phyloP scores from a whole-genome alignment of 23 red algal genomes.

The Pyropia yezoensis region DNA sequence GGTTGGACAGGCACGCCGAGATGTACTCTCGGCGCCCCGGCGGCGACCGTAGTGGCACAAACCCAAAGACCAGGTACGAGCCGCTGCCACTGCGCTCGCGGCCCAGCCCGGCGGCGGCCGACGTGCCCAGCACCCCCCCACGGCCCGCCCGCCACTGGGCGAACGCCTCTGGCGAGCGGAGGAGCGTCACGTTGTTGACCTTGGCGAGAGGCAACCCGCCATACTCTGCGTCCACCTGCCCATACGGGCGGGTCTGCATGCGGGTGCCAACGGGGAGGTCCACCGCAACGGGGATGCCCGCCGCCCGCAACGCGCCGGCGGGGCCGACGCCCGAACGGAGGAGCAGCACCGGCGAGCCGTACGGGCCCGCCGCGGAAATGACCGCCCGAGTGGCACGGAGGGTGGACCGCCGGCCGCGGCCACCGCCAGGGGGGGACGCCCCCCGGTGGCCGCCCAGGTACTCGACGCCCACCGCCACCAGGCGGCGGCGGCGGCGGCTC shows the following conservation, averaged over 20 bases:
- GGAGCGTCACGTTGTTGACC: slow-evolving; percentile 17
- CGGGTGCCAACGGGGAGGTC: slow-evolving; percentile 26
- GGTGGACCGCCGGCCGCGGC: neutral
- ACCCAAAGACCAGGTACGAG: slow-evolving; percentile 3
- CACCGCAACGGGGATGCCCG: slow-evolving; percentile 13
- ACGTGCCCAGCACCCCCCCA: slow-evolving; percentile 12
- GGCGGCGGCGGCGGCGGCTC: too few relatives aligned
- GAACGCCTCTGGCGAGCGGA: slow-evolving; percentile 9
- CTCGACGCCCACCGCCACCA: too few relatives aligned
- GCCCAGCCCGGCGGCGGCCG: slow-evolving; percentile 9
- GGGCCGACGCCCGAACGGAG: slow-evolving; percentile 65
- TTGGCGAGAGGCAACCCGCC: slow-evolving; percentile 6
- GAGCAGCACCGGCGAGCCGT: slow-evolving; percentile 48
- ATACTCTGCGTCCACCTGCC: slow-evolving; percentile 6
- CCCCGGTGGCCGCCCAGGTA: neutral
- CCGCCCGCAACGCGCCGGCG: neutral
- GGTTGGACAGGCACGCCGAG: slow-evolving; percentile 15
- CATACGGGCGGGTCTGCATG: neutral
- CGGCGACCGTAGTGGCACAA: neutral
- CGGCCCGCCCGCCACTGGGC: slow-evolving; percentile 6
- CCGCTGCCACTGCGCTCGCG: neutral
- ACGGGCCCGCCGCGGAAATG: slow-evolving; percentile 43
- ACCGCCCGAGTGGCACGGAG: slow-evolving; percentile 15
- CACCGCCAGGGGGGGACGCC: neutral
- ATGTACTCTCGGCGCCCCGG: slow-evolving; percentile 5